Conservation (phyloP, 371 early-diverging fungal genomes). For the Syncephalastrum sp. region DNA sequence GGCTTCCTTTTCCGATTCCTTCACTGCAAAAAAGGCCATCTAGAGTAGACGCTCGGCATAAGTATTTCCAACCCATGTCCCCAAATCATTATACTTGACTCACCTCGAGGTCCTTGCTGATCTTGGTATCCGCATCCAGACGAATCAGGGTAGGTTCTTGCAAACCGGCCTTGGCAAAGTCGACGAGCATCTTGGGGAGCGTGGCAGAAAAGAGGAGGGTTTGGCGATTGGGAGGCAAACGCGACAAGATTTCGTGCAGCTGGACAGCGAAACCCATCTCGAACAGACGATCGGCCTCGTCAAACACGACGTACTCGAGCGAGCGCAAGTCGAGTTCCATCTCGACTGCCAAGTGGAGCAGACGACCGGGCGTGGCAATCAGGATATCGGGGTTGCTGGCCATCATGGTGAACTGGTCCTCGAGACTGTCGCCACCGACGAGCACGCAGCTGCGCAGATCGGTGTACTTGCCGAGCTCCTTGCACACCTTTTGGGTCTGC, state of each 20-base stretch:
- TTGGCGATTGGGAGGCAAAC: slow-evolving; percentile 84
- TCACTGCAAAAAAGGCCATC: slow-evolving; percentile 86
- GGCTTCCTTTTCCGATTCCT: slow-evolving; percentile 87
- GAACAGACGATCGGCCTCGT: slow-evolving; percentile 98
- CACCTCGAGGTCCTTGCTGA: slow-evolving; percentile 87
- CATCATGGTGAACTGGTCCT: slow-evolving; percentile 90
- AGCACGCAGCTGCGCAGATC: slow-evolving; percentile 87
- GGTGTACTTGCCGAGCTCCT: slow-evolving; percentile 87
- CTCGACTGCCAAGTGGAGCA: slow-evolving; percentile 94
- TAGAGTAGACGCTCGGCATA: slow-evolving; percentile 11
- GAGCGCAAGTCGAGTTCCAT: slow-evolving; percentile 86
- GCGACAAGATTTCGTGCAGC: slow-evolving; percentile 84
- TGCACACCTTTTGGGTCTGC: slow-evolving; percentile 93
- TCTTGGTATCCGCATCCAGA: slow-evolving; percentile 92
- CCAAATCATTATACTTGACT: not conserved
- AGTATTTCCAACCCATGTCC: not conserved
- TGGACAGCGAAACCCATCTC: slow-evolving; percentile 98
- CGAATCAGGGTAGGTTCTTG: slow-evolving; percentile 91
- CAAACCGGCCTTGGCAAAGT: slow-evolving; percentile 95
- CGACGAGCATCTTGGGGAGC: slow-evolving; percentile 86
- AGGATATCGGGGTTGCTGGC: slow-evolving; percentile 95
- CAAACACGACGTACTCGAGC: slow-evolving; percentile 96
- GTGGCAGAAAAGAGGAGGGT: slow-evolving; percentile 96
- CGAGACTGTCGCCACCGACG: slow-evolving; percentile 96
- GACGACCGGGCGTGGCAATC: slow-evolving; percentile 98